phyloP scores from a whole-genome alignment of 805 yeast species.

The Priceomyces haplophilus region DNA sequence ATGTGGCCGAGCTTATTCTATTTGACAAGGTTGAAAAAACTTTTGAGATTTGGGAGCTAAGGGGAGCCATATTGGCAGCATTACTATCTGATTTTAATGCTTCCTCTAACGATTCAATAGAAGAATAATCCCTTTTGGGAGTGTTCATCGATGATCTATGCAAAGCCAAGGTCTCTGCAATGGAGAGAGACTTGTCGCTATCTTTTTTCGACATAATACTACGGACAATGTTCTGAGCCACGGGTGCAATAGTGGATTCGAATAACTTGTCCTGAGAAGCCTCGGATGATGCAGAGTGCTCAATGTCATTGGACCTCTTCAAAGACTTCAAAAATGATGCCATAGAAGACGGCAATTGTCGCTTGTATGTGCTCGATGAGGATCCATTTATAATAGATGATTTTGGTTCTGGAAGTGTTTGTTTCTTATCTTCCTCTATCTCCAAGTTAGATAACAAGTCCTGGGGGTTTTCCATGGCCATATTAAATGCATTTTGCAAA shows the following conservation, averaged over 20 bases:
- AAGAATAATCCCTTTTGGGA: slow-evolving; percentile 26
- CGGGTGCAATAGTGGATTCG: slow-evolving; percentile 5
- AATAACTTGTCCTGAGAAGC: slow-evolving; percentile 1
- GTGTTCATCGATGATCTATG: slow-evolving; percentile 45
- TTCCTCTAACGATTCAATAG: slow-evolving; percentile 26
- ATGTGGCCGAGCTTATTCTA: slow-evolving; percentile 22
- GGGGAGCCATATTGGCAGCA: slow-evolving; percentile 2
- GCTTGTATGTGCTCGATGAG: neutral
- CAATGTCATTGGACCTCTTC: slow-evolving; percentile 14
- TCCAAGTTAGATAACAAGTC: slow-evolving; percentile 39
- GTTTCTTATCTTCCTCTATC: slow-evolving; percentile 15
- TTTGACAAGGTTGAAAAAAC: slow-evolving; percentile 32
- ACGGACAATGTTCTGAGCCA: slow-evolving; percentile 11
- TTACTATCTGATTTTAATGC: slow-evolving; percentile 15
- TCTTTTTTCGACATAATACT: slow-evolving; percentile 6
- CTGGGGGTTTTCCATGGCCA: slow-evolving; percentile 69
- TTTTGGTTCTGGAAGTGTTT: neutral
- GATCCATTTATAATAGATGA: slow-evolving; percentile 2
- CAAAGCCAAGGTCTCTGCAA: slow-evolving; percentile 59
- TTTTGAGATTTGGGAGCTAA: slow-evolving; percentile 30
- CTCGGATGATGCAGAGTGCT: slow-evolving; percentile 4
- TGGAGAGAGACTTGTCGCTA: slow-evolving; percentile 35
- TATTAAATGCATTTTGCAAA: slow-evolving; percentile 70
- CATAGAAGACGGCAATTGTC: slow-evolving; percentile 13
- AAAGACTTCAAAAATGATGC: slow-evolving; percentile 13